A percentile compares a stretch with the other conserved stretches of the same genome.
phyloP scores from a whole-genome alignment of 2,329 filamentous ascomycete species.

The Endoconidiophora laricicola region DNA sequence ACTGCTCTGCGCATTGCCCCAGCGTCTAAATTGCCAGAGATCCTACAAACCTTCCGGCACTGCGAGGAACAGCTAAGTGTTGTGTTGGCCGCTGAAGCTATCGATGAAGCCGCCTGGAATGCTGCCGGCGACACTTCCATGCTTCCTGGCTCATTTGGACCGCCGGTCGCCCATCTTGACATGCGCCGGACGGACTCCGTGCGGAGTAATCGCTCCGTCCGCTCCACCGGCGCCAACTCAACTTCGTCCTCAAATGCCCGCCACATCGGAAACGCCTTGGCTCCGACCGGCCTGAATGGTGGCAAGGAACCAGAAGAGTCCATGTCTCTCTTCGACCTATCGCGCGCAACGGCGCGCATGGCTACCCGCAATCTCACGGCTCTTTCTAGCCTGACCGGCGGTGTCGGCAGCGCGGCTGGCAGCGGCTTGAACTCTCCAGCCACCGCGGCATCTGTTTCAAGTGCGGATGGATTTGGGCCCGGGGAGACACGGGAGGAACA shows the following conservation, averaged over 20 bases:
- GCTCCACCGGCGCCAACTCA: not conserved
- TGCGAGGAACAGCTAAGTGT: constrained; percentile 63
- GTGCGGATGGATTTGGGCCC: constrained; percentile 13
- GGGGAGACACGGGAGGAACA: constrained; percentile 13
- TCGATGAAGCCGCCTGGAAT: constrained; percentile 55
- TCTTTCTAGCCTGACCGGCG: constrained; percentile 28
- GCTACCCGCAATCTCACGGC: constrained; percentile 42
- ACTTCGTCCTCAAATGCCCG: not conserved
- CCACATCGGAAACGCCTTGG: not conserved
- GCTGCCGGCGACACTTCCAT: constrained; percentile 41
- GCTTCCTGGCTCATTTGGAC: constrained; percentile 38
- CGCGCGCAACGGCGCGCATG: constrained; percentile 40
- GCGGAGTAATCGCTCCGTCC: not conserved
- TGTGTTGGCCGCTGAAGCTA: constrained; percentile 48
- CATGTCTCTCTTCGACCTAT: constrained; percentile 49
- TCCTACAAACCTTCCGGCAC: constrained; percentile 56
- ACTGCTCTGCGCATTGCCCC: constrained; percentile 62
- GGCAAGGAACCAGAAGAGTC: constrained; percentile 35
- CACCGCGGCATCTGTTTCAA: constrained; percentile 19
- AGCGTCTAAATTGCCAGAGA: constrained; percentile 50
- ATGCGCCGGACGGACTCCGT: constrained; percentile 5
- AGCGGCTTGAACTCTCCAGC: not conserved
- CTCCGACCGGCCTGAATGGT: not conserved
- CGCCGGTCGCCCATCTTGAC: constrained; percentile 14
- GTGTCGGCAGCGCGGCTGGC: not conserved